Percentiles rank a stretch among this genome's conserved stretches.
These are phyloP conservation scores for Emmonsia crescens DNA, from an alignment of 2,329 filamentous ascomycete species.

Conservation along the genomic window DNA sequence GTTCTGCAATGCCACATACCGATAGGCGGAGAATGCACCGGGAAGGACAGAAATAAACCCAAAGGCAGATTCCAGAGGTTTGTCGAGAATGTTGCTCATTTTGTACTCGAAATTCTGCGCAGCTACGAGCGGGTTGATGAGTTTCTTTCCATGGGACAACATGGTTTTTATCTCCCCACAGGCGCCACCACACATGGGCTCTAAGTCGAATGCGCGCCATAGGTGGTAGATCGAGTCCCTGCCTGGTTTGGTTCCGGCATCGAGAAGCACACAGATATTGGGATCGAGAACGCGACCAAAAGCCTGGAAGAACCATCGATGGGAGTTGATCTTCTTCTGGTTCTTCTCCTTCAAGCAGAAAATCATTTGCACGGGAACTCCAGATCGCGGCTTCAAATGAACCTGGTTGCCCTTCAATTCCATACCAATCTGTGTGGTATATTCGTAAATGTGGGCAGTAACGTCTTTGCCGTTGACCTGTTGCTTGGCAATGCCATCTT, in stretches of 20 bases:
- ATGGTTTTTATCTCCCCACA: conserved; percentile 99
- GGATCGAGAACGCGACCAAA: conserved; percentile 87
- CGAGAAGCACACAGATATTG: conserved; percentile 91
- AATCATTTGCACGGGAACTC: conserved; percentile 87
- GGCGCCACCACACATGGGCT: conserved; percentile 93
- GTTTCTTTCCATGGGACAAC: conserved; percentile 74
- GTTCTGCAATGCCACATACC: conserved; percentile 88
- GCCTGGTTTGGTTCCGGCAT: conserved; percentile 90
- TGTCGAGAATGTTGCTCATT: conserved; percentile 98
- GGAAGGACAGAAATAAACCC: conserved; percentile 96
- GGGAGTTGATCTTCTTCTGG: conserved; percentile 99
- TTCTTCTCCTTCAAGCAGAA: conserved; percentile 99
- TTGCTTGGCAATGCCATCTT: conserved; percentile 97
- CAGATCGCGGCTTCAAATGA: conserved; percentile 64
- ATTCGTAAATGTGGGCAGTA: conserved; percentile 92
- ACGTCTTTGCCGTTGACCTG: conserved; percentile 95
- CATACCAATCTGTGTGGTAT: conserved; percentile 52
- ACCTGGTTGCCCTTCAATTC: conserved; percentile 87
- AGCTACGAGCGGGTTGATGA: conserved; percentile 86
- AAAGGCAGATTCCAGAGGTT: conserved; percentile 92
- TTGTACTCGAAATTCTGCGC: conserved; percentile 99
- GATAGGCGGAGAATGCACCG: conserved; percentile 96
- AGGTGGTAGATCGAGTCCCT: conserved; percentile 93
- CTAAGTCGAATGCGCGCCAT: conserved; percentile 96
- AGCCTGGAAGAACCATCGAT: conserved; percentile 97